A percentile compares a stretch with the other conserved stretches of the same genome.
Evolutionary conservation across 176 grass and related monocot genomes (phyloP).

Genomic region (Canna indica): DNA sequence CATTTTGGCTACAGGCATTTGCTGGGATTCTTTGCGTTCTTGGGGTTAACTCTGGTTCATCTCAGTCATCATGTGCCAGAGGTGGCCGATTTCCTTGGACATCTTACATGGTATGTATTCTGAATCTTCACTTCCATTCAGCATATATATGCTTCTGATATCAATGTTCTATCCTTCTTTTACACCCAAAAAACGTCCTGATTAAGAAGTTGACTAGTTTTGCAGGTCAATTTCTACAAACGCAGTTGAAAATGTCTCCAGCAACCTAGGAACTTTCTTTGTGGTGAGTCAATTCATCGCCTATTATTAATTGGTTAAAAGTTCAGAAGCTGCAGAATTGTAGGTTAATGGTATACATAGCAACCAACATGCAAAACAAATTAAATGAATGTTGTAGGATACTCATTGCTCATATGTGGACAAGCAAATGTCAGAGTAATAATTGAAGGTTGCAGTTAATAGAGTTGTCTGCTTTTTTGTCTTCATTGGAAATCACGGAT

Average conservation of each 20-base stretch:
- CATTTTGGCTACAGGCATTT: slow-evolving; percentile 54
- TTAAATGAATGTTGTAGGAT: too few relatives aligned
- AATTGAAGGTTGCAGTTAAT: background rate
- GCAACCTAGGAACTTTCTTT: slow-evolving; percentile 5
- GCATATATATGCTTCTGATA: background rate
- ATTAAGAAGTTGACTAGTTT: background rate
- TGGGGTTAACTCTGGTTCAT: slow-evolving; percentile 43
- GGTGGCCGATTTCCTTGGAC: slow-evolving; percentile 28
- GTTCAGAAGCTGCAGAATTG: background rate
- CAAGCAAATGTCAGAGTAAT: background rate
- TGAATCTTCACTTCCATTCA: background rate
- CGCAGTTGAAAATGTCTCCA: slow-evolving; percentile 1
- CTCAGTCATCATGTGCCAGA: slow-evolving; percentile 36
- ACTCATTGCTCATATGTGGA: background rate
- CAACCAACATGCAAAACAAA: background rate
- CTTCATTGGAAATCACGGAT: too few relatives aligned
- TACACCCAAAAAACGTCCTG: too few relatives aligned
- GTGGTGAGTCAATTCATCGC: background rate
- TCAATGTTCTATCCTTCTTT: too few relatives aligned
- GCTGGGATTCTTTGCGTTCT: slow-evolving; percentile 76
- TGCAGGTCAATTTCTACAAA: background rate
- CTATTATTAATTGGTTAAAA: background rate
- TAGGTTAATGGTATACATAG: background rate
- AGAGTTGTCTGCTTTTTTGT: too few relatives aligned
- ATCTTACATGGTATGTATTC: background rate